Conservation (phyloP, 1,284 basidiomycete genomes). For the Coniferiporia weirii region DNA sequence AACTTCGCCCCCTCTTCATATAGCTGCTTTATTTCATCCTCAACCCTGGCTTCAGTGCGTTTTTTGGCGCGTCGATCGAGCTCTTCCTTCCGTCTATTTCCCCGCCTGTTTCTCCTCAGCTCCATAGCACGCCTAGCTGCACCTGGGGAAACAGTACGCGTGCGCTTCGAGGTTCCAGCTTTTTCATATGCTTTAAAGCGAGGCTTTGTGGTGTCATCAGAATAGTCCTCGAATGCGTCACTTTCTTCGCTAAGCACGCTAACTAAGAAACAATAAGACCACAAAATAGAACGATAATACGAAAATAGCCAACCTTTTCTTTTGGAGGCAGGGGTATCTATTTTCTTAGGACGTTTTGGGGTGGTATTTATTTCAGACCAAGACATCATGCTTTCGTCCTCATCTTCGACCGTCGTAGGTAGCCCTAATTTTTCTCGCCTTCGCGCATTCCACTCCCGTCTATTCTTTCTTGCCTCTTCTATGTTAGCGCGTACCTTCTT, state of each 20-base stretch:
- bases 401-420: constrained; percentile 12
- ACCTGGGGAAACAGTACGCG: constrained; percentile 41
- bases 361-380: constrained; percentile 5
- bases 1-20: constrained; percentile 32
- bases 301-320: constrained; percentile 40
- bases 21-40: constrained; percentile 8
- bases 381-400: constrained; percentile 17
- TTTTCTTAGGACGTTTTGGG: neutral
- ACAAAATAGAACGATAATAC: neutral
- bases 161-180: constrained; percentile 34
- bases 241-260: constrained; percentile 7
- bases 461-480: constrained; percentile 30
- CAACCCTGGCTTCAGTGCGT: constrained; percentile 34
- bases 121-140: constrained; percentile 35
- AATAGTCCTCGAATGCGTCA: constrained; percentile 27
- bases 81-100: constrained; percentile 34
- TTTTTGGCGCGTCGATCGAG: constrained; percentile 33
- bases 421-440: constrained; percentile 2
- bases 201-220: constrained; percentile 18
- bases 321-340: constrained; percentile 27
- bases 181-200: constrained; percentile 23
- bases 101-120: constrained; percentile 29
- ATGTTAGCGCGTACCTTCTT: constrained; percentile 28
- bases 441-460: constrained; percentile 31
- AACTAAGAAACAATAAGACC: constrained; percentile 14